Evolutionary conservation across 768 basidiomycete genomes (phyloP), one percentile per base, ranked within the genome.

Genomic region (Lactarius vividus): DNA sequence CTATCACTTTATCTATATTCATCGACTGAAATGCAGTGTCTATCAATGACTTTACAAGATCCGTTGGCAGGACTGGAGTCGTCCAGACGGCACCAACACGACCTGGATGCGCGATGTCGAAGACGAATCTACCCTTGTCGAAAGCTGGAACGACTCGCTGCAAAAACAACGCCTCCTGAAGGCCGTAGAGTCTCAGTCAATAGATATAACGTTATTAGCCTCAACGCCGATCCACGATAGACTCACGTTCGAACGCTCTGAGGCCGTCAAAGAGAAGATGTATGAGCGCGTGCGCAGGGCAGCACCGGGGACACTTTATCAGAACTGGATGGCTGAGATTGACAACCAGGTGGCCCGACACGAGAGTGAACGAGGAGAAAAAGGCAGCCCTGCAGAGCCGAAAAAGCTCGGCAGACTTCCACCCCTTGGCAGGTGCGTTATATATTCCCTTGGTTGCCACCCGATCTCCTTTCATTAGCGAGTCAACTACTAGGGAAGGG

Each of bases 11-110:
- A 3, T 29, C 35, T 35, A 35, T 11, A 11, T 31, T 39, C 33
- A 15, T 35, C 23, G 9, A 52, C 31, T 64, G 53, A 39, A 46
- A 46, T 23, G 44, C 44, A 44, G 11, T 53, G 26, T 28, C 9
- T 31, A 39, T 37, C 49, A 11, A 23, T 37, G 20, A 15, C 10
- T 29, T 46, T 61, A 40, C 29, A 46, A 70, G 69, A 35, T 70
- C 26, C 69, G 69, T 8, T 70, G 69, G 69, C 28, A 42, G 26
- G 37, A 69, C 44, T 70, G 69, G 69, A 58, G 42, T 23, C 69
- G 69, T 26, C 23, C 62, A 2, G 69, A 70, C 26, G 69, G 69
- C 28, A 55, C 69, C 35, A 65, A 69, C 40, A 70, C 69, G 10
- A 70, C 67, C 10, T 70, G 69, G 69, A 58, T 64, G 67, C 61